These are phyloP conservation scores for Trichosanthes truncata DNA, from an alignment of 306 rosid species.

Conservation along the genomic window DNA sequence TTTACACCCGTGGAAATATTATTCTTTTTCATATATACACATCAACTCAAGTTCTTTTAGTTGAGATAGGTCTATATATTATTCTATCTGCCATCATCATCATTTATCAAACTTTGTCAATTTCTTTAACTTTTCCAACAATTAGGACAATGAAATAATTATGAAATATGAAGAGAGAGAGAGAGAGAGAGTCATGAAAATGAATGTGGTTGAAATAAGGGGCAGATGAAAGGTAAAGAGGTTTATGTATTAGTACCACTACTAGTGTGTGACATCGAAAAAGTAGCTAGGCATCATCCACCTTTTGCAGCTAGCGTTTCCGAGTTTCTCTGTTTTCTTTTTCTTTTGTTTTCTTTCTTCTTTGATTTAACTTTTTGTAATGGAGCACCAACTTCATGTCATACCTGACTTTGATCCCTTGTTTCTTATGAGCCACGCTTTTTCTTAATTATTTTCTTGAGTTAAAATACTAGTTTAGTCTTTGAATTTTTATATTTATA, in stretches of 20 bases:
- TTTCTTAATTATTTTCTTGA: too few relatives aligned
- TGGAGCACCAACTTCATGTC: not conserved
- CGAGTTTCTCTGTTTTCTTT: not conserved
- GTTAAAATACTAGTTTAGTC: too few relatives aligned
- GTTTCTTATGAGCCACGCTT: not conserved
- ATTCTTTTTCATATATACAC: too few relatives aligned
- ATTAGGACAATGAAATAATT: not conserved
- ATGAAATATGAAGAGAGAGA: not conserved
- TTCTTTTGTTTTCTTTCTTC: not conserved
- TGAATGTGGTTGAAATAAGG: constrained; percentile 1
- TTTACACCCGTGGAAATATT: too few relatives aligned
- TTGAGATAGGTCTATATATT: too few relatives aligned
- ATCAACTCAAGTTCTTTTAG: too few relatives aligned
- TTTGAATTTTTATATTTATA: too few relatives aligned
- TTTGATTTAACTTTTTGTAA: not conserved
- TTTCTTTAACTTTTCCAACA: not conserved
- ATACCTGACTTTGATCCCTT: not conserved
- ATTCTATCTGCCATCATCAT: not conserved
- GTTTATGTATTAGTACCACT: not conserved
- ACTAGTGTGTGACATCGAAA: too few relatives aligned
- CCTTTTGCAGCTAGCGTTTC: not conserved
- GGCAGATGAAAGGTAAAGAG: not conserved
- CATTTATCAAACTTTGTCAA: not conserved
- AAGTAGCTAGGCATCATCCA: not conserved
- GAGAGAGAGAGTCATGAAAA: too few relatives aligned